These are phyloP conservation scores for Scheffersomyces titani DNA, from an alignment of 1,139 yeast genomes.

Conservation along the genomic window DNA sequence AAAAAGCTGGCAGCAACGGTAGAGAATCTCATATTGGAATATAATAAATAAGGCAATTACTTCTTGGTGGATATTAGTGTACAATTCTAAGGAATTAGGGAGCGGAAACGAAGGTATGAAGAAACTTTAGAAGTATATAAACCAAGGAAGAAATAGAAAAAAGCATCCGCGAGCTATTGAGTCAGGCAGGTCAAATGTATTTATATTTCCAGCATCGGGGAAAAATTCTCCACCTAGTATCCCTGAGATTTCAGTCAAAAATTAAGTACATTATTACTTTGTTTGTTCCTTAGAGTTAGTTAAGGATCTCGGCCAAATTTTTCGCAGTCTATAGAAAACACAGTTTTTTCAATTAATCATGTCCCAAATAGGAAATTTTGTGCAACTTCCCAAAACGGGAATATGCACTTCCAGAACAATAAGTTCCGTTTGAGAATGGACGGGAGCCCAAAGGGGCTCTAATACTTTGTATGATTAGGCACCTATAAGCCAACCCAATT, in stretches of 20 bases:
- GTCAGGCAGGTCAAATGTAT: neutral
- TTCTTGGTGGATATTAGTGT: neutral
- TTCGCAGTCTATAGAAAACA: neutral
- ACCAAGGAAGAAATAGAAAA: neutral
- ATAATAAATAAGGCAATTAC: neutral
- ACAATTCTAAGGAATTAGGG: neutral
- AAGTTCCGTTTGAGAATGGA: neutral
- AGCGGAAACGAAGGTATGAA: neutral
- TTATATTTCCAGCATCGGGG: neutral
- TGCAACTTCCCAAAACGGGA: neutral
- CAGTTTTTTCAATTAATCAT: neutral
- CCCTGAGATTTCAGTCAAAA: neutral
- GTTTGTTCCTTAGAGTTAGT: neutral
- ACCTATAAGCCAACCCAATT: neutral
- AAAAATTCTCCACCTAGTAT: neutral
- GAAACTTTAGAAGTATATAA: neutral
- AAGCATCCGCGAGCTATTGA: neutral
- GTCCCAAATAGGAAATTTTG: neutral
- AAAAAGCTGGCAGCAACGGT: conserved; percentile 18
- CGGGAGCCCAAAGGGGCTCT: neutral
- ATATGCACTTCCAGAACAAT: neutral
- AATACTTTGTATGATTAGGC: neutral
- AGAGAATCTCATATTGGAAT: conserved; percentile 19
- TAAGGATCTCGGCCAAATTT: neutral
- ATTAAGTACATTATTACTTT: neutral